Conservation (phyloP, 768 basidiomycete genomes). For the Lyophyllum atratum region DNA sequence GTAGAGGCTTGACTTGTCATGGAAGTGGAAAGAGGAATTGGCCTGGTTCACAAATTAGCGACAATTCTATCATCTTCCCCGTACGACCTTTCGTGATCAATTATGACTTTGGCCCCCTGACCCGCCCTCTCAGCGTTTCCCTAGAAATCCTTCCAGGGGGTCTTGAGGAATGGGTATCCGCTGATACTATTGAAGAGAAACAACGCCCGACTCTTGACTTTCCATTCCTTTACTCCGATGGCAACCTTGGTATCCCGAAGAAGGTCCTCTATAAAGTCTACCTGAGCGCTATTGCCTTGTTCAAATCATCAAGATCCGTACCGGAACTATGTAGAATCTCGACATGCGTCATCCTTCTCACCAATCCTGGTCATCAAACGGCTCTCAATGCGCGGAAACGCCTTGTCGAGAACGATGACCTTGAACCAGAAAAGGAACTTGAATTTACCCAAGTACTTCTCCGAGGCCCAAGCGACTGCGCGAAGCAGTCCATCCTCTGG, state of each 20-base stretch:
- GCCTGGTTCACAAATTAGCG: constrained; percentile 21
- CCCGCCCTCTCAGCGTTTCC: constrained; percentile 36
- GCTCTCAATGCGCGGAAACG: constrained; percentile 63
- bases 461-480: constrained; percentile 51
- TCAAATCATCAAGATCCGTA: constrained; percentile 28
- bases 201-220: constrained; percentile 27
- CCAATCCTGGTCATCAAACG: constrained; percentile 71
- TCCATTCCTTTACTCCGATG: constrained; percentile 59
- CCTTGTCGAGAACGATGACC: constrained; percentile 39
- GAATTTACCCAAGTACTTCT: constrained; percentile 45
- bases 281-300: constrained; percentile 39
- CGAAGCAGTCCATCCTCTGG: constrained; percentile 72
- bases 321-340: constrained; percentile 25
- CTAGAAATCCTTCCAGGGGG: constrained; percentile 68
- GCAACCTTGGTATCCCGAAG: constrained; percentile 66
- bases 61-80: constrained; percentile 26
- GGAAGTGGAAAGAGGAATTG: constrained; percentile 1
- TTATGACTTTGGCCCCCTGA: background rate
- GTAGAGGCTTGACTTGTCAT: background rate
- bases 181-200: constrained; percentile 17
- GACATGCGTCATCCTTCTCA: constrained; percentile 55
- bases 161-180: constrained; percentile 43
- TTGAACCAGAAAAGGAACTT: constrained; percentile 50
- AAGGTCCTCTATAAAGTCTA: constrained; percentile 58
- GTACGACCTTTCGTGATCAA: constrained; percentile 20